Evolutionary conservation across 2,329 filamentous ascomycete genomes (phyloP).

Genomic region (Chrysosphaeria jannelii): DNA sequence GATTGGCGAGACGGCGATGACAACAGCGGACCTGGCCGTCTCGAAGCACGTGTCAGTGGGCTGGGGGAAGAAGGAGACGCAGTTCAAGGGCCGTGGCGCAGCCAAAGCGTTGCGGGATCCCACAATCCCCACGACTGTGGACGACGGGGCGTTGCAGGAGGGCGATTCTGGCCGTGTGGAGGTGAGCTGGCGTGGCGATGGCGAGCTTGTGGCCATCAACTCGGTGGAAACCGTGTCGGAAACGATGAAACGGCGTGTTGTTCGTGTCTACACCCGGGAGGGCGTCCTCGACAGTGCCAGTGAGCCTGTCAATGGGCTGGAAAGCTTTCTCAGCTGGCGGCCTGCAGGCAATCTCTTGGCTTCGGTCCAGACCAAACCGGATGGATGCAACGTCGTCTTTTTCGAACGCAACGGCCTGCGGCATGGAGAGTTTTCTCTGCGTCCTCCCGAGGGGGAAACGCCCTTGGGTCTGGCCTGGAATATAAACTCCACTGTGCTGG

Average conservation of each 20-base stretch:
- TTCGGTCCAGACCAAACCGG: slow-evolving; percentile 40
- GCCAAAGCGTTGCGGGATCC: slow-evolving; percentile 70
- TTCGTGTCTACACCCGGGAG: slow-evolving; percentile 74
- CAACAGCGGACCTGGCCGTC: slow-evolving; percentile 46
- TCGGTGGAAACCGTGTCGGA: slow-evolving; percentile 22
- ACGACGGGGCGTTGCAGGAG: slow-evolving; percentile 40
- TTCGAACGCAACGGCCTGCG: slow-evolving; percentile 92
- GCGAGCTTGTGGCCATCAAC: slow-evolving; percentile 69
- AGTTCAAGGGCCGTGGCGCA: slow-evolving; percentile 80
- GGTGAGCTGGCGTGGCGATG: slow-evolving; percentile 87
- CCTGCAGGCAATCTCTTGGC: slow-evolving; percentile 76
- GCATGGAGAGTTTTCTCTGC: slow-evolving; percentile 79
- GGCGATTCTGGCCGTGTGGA: slow-evolving; percentile 35
- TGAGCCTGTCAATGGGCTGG: slow-evolving; percentile 81
- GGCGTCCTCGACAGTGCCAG: slow-evolving; percentile 77
- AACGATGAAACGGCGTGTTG: slow-evolving; percentile 36
- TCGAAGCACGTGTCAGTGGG: slow-evolving; percentile 89
- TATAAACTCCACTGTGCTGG: slow-evolving; percentile 66
- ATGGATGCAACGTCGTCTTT: slow-evolving; percentile 80
- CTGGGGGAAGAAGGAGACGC: slow-evolving; percentile 95
- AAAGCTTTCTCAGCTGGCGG: slow-evolving; percentile 66
- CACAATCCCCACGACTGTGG: slow-evolving; percentile 76
- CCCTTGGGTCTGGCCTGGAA: slow-evolving; percentile 59
- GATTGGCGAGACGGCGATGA: slow-evolving; percentile 43
- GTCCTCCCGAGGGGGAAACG: slow-evolving; percentile 8